These are phyloP conservation scores for Galeopsis tetrahit DNA, from an alignment of 257 asterid species.

Conservation along the genomic window DNA sequence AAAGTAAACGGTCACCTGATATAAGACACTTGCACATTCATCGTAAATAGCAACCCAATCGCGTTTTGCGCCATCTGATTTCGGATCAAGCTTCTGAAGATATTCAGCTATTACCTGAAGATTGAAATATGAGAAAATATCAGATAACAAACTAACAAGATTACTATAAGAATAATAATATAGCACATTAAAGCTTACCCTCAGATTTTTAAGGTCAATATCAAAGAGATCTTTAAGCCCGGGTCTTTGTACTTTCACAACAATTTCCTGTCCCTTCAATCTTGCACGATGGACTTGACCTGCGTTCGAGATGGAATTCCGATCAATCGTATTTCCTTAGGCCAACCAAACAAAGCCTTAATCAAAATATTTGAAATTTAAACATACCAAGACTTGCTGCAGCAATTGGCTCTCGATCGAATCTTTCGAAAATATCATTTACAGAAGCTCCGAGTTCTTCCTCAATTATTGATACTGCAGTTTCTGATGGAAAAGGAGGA, in stretches of 20 bases:
- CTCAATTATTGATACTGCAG: conserved; percentile 78
- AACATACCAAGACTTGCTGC: conserved; percentile 93
- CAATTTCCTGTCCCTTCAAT: conserved; percentile 75
- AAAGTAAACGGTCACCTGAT: conserved; percentile 60
- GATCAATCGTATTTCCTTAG: conserved; percentile 3
- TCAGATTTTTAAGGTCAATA: conserved; percentile 85
- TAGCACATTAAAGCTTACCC: conserved; percentile 51
- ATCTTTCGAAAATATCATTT: conserved; percentile 64
- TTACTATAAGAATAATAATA: background rate
- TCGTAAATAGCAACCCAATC: conserved; percentile 99
- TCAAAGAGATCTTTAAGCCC: conserved; percentile 91
- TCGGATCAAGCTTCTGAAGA: conserved; percentile 96
- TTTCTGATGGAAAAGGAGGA: conserved; percentile 92
- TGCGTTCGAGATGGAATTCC: conserved; percentile 37
- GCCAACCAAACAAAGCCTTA: background rate
- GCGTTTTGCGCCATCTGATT: conserved; percentile 99
- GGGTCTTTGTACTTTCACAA: conserved; percentile 90
- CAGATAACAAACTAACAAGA: conserved; percentile 10
- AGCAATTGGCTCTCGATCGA: conserved; percentile 88
- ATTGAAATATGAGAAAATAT: conserved; percentile 27
- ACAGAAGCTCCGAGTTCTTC: conserved; percentile 78
- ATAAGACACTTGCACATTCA: conserved; percentile 91
- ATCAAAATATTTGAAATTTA: background rate
- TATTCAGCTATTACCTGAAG: conserved; percentile 93
- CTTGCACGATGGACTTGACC: conserved; percentile 97